Conservation (phyloP, 73 alveolate genomes). For the Blepharisma japonicum region DNA sequence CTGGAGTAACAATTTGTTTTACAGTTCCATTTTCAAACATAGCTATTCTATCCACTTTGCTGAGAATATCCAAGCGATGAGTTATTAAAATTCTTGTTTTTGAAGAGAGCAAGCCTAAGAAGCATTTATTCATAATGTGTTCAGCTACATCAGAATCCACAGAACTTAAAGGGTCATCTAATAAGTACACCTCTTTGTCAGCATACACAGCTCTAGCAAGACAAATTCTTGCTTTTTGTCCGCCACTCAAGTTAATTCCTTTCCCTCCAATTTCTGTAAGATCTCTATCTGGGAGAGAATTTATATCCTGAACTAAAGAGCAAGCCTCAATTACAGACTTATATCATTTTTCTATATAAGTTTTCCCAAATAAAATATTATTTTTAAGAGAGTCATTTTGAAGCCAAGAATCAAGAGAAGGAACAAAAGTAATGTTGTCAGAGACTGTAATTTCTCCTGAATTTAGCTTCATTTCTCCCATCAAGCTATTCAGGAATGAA, state of each 20-base stretch:
- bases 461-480: constrained; percentile 61
- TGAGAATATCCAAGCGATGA: constrained; percentile 32
- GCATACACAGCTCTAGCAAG: constrained; percentile 51
- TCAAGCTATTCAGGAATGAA: constrained; percentile 56
- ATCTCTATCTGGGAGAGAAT: constrained; percentile 64
- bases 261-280: constrained; percentile 74
- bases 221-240: constrained; percentile 58
- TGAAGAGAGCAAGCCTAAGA: constrained; percentile 15
- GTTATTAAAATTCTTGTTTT: constrained; percentile 40
- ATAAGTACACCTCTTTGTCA: constrained; percentile 58
- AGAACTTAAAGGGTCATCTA: constrained; percentile 94
- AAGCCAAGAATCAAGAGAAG: constrained; percentile 35
- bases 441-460: constrained; percentile 19
- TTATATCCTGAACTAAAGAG: constrained; percentile 51
- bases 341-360: constrained; percentile 77
- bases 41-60: constrained; percentile 31
- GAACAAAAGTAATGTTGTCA: constrained; percentile 17
- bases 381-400: constrained; percentile 36
- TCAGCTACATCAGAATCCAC: constrained; percentile 60
- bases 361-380: constrained; percentile 78
- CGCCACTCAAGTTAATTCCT: constrained; percentile 77
- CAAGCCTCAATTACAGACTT: constrained; percentile 57
- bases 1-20: not conserved
- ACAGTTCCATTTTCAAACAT: constrained; percentile 23
- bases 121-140: constrained; percentile 20